Base-by-base conservation (phyloP, 2,329 filamentous ascomycete genomes). In the Mariannaea sp. region DNA sequence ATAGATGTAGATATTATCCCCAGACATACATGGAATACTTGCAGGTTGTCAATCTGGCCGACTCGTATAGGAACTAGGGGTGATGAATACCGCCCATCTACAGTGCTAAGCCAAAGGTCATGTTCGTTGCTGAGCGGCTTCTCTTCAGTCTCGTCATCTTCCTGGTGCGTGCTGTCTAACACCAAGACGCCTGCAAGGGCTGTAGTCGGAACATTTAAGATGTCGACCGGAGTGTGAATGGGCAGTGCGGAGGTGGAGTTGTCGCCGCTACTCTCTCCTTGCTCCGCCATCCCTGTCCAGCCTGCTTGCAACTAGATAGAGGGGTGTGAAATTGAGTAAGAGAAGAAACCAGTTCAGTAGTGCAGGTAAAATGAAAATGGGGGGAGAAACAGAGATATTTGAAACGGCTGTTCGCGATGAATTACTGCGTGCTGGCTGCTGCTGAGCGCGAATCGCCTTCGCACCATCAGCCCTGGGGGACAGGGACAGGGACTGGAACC, bases 61-160 rank as follows among this genome's bases (percentile, higher is more conserved):
- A 80, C 77, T 24, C 71, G 71, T 16, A 80, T 59, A 2, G 76
- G 75, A 27, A 80, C 71, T 29, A 78, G 72, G 7, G 71, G 65
- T 12, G 75, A 77, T 33, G 70, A 76, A 65, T 77, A 79, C 38
- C 77, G 74, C 45, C 76, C 78, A 60, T 80, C 77, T 16, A 71
- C 71, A n/a, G 75, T 79, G 47, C 75, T 75, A 39, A 80, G 62
- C 77, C 77, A 80, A 19, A 80, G 68, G 59, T 80, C 78, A 49
- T 77, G 73, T 52, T 70, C 73, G 7, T 72, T 73, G 59, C 55
- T 63, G 41, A 55, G 57, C 4, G 45, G 40, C 44, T 56, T 53
- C 17, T 49, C 44, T 6, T 29, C 24, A 24, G 46, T 47, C 16
- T 51, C 49, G 27, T 48, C 54, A 6, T 62, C 44, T 24, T 59